Base-by-base conservation (phyloP, 768 basidiomycete genomes). In the Rhodotorula babjevae region DNA sequence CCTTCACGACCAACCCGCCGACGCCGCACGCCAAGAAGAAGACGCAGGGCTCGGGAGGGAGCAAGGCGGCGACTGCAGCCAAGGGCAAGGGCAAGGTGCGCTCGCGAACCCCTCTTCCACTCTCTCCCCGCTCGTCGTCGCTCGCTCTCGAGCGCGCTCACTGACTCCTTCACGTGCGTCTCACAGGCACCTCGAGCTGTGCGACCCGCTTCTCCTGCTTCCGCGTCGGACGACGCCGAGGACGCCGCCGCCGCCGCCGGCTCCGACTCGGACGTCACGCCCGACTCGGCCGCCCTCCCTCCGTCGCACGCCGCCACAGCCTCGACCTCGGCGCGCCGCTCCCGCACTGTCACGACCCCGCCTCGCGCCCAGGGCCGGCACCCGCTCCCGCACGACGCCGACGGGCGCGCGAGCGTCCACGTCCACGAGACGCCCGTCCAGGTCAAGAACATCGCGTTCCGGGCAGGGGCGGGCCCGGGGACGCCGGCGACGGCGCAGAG, bases 341-440 rank as follows among this genome's bases (percentile, higher is more conserved):
- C 23, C 7, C 23, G 50, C 50, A 8, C 23, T 14, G 21, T 4
- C 49, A 19, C 49, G 49, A 52, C 23, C 23, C 25, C 50, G 23
- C 47, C 47, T 18, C 47, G 47, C 47, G 47, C 47, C 14, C 46
- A 47, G 46, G 46, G 36, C 36, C 36, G 36, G 36, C 36, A 36
- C 36, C 36, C 36, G 36, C 36, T 36, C 36, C 36, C 36, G 36
- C 36, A 46, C 44, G 44, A 46, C 18, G 18, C 59, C 59, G 27
- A 73, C 67, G 9, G 68, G 68, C 15, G 46, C 40, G 60, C 56
- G 5, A 31, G 64, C 10, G 10, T 65, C 9, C 46, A 33, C 33
- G 29, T 44, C 19, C 66, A 68, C 29, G 73, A 75, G 33, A 75
- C 73, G 53, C 73, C 73, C 14, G 69, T 71, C 11, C 73, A 75